Evolutionary conservation across 23 red algal species (phyloP), one percentile per base, ranked within the genome.

Genomic region (Gracilaria domingensis): DNA sequence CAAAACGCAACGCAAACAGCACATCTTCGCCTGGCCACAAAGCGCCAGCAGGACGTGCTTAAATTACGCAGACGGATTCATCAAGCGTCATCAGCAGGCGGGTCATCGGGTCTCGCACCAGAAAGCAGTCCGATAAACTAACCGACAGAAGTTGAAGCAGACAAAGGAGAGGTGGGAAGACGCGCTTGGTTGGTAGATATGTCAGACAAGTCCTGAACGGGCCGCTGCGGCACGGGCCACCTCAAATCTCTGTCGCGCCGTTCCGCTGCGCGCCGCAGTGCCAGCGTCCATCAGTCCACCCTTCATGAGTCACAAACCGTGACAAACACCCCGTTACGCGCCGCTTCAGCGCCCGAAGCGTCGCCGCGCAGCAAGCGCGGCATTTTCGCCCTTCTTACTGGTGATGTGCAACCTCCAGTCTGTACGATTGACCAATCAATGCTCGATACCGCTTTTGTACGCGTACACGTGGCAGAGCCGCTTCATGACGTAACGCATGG

Each of bases 291-390:
- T 55, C 51, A 55, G 6, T 38, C 69, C 69, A 74, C 72, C 45
- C 17, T 28, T 25, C 72, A 23, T 25, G 72, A 45, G n/a, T n/a
- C n/a, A n/a, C n/a, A n/a, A n/a, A n/a, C n/a, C n/a, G n/a, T n/a
- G n/a, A n/a, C n/a, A n/a, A n/a, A n/a, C n/a, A n/a, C n/a, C 40
- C 30, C 8, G 72, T 51, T n/a, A 49, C 72, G 72, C 72, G 72
- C 40, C 72, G 38, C 38, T 51, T 51, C 72, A 5, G 2, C 4
- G 23, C 1, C 8, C 42, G 72, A 77, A 77, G 39, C 72, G 72
- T 45, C 72, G 21, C 39, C 11, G 72, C 72, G 42, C 72, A 45
- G 72, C 40, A 77, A 49, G 72, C 72, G 26, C 38, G 23, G 21
- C 3, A 30, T 3, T 0, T 37, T 18, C 5, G 23, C 5, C 72